Evolutionary conservation across 257 asterid genomes (phyloP).

Genomic region (Lycium barbarum): DNA sequence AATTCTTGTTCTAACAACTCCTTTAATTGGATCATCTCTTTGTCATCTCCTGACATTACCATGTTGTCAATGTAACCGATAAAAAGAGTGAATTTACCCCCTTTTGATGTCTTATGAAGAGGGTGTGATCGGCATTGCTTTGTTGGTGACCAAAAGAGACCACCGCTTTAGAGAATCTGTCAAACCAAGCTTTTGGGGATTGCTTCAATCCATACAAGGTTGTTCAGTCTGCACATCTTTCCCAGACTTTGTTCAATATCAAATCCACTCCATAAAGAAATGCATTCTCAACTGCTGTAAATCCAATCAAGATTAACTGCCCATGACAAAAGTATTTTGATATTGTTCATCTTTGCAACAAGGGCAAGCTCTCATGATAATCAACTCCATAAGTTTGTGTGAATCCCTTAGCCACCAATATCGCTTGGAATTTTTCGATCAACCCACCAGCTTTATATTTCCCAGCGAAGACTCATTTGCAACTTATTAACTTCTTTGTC

Average conservation of each 20-base stretch:
- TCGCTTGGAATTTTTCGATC: background rate
- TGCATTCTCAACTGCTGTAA: background rate
- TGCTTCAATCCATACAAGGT: conserved; percentile 6
- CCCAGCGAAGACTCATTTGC: background rate
- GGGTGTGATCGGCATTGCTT: background rate
- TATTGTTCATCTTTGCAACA: background rate
- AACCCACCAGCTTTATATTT: conserved; percentile 10
- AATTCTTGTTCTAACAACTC: background rate
- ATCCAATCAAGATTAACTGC: background rate
- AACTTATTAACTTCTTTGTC: background rate
- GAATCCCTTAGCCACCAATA: background rate
- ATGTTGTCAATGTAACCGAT: background rate
- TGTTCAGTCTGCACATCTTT: background rate
- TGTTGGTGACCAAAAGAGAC: background rate
- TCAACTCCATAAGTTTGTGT: conserved; percentile 16
- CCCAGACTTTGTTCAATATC: background rate
- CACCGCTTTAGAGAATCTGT: background rate
- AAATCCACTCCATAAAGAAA: background rate
- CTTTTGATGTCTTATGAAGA: background rate
- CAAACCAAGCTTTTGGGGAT: background rate
- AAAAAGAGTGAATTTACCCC: conserved; percentile 3
- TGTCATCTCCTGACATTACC: background rate
- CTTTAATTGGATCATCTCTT: background rate
- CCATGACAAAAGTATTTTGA: background rate
- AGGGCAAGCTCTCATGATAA: conserved; percentile 7